phyloP scores from a whole-genome alignment of 2,329 filamentous ascomycete genomes.

The Mycogone perniciosa region DNA sequence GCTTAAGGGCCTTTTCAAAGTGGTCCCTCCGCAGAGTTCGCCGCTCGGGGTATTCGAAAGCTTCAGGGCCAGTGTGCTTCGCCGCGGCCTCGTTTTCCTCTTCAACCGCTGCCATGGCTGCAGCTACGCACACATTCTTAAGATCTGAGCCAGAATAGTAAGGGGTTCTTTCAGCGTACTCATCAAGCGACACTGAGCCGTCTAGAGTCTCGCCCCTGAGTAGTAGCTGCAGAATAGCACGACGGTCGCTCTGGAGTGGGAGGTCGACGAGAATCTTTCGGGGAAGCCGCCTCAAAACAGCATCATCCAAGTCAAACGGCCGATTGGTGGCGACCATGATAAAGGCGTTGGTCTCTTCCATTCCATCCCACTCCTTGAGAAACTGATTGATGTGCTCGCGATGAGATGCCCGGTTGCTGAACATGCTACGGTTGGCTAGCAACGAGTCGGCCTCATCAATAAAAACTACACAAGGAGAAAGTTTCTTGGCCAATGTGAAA shows the following conservation, averaged over 20 bases:
- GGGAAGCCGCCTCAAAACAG: constrained; percentile 70
- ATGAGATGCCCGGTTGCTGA: constrained; percentile 61
- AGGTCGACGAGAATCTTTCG: constrained; percentile 68
- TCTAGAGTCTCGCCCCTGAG: constrained; percentile 62
- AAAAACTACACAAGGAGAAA: constrained; percentile 89
- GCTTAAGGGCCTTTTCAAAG: constrained; percentile 78
- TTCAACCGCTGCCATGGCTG: constrained; percentile 70
- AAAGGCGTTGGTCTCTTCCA: constrained; percentile 75
- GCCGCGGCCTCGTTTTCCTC: constrained; percentile 54
- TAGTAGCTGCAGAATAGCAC: constrained; percentile 64
- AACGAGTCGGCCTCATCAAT: constrained; percentile 96
- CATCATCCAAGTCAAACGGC: constrained; percentile 89
- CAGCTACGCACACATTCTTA: constrained; percentile 75
- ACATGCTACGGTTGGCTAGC: constrained; percentile 67
- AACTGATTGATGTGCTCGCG: constrained; percentile 96
- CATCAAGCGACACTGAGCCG: constrained; percentile 51
- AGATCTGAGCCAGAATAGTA: constrained; percentile 79
- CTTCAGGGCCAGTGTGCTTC: constrained; percentile 32
- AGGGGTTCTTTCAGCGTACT: constrained; percentile 60
- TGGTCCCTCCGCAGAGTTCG: constrained; percentile 55
- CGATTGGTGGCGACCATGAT: constrained; percentile 98
- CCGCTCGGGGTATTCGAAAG: constrained; percentile 56
- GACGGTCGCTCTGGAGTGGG: constrained; percentile 58
- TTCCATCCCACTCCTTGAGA: constrained; percentile 91
- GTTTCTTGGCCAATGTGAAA: constrained; percentile 84